Percentiles rank a stretch among this genome's conserved stretches.
Conservation (phyloP, 306 rosid genomes). For the Fragaria nilgerrensis region DNA sequence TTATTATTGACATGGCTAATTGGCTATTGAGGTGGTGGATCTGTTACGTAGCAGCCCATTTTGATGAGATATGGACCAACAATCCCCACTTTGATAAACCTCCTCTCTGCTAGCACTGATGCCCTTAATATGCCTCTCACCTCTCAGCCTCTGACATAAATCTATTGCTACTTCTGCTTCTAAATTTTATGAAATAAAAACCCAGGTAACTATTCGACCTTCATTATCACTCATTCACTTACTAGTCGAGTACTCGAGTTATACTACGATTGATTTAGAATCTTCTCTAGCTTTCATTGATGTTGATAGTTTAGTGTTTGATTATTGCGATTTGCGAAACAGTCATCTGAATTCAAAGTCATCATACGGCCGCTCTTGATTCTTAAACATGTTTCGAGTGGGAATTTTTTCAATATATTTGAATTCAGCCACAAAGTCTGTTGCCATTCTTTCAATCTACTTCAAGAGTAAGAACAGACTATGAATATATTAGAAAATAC, state of each 20-base stretch:
- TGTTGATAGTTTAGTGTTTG: not conserved
- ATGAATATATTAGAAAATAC: no score
- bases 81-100: not conserved
- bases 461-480: not conserved
- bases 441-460: not conserved
- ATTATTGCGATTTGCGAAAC: not conserved
- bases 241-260: not conserved
- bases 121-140: not conserved
- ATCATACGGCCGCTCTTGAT: not conserved
- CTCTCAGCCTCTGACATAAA: not conserved
- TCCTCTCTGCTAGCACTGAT: not conserved
- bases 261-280: not conserved
- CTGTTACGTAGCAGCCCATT: not conserved
- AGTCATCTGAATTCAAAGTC: not conserved
- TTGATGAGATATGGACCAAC: not conserved
- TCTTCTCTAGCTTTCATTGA: not conserved
- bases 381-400: not conserved
- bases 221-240: no score
- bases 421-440: not conserved
- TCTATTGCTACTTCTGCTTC: not conserved
- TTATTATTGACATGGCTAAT: not conserved
- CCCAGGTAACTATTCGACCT: no score
- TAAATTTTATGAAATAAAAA: not conserved
- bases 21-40: not conserved
- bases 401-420: no score